Conservation (phyloP, 73 alveolate genomes). For the Paramecium tetraurelia region DNA sequence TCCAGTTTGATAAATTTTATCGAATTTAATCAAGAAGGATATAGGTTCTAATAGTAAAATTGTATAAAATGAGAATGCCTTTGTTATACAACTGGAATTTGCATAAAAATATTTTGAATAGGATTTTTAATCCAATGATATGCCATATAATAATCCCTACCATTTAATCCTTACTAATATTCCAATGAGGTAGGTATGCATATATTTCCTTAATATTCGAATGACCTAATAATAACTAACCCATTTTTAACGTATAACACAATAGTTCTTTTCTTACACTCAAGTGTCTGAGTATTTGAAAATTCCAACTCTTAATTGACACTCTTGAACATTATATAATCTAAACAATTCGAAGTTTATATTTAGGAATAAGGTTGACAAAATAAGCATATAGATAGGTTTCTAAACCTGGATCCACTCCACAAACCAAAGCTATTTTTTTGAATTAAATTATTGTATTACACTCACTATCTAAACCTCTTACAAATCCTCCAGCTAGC, state of each 20-base stretch:
- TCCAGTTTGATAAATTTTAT: no score
- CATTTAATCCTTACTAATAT: background rate
- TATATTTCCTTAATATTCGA: background rate
- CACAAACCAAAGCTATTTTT: background rate
- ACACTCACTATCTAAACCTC: background rate
- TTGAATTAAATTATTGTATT: background rate
- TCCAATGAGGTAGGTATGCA: background rate
- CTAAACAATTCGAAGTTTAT: background rate
- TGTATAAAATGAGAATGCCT: no score
- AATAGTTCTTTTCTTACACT: background rate
- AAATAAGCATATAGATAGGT: conserved; percentile 38
- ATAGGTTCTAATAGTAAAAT: no score
- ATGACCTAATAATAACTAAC: background rate
- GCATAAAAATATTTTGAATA: no score
- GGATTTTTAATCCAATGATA: no score
- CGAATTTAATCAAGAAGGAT: no score
- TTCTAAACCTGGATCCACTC: conserved; percentile 17
- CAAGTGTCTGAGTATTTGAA: background rate
- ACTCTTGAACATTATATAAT: conserved; percentile 12
- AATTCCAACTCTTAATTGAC: background rate
- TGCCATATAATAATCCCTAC: background rate
- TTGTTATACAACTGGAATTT: no score
- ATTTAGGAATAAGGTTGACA: conserved; percentile 3
- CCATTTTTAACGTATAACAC: background rate
- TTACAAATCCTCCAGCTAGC: background rate